phyloP scores from a whole-genome alignment of 225 moss, liverwort and hornwort species.

The Polytrichum formosum region DNA sequence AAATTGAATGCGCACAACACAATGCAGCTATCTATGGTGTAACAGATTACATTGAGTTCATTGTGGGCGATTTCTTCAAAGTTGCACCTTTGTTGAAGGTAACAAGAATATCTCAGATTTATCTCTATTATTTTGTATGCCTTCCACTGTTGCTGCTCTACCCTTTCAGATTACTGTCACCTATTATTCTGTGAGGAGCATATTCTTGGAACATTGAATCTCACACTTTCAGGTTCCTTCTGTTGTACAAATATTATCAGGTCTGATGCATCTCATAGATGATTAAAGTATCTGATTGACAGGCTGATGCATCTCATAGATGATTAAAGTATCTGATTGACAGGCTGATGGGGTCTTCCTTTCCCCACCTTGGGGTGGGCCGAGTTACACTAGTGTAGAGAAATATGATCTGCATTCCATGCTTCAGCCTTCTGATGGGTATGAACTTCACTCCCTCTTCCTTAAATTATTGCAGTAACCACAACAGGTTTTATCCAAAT shows the following conservation, averaged over 20 bases:
- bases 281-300: constrained; percentile 5
- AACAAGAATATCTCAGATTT: background rate
- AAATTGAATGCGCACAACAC: constrained; percentile 77
- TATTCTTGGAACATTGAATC: too few relatives aligned
- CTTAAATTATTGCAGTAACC: background rate
- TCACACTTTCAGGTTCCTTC: too few relatives aligned
- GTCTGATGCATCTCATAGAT: too few relatives aligned
- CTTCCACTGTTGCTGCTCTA: background rate
- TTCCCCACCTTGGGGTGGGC: constrained; percentile 98
- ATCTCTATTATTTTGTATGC: too few relatives aligned
- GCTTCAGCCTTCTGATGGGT: constrained; percentile 94
- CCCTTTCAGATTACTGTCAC: background rate
- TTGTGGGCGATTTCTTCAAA: constrained; percentile 83
- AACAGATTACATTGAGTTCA: constrained; percentile 66
- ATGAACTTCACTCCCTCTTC: constrained; percentile 6
- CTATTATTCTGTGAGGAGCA: too few relatives aligned
- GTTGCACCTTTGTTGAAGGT: constrained; percentile 71
- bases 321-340: background rate
- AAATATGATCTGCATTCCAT: constrained; percentile 84
- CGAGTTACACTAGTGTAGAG: constrained; percentile 54
- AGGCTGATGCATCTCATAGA: constrained; percentile 57
- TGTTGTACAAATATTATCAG: too few relatives aligned
- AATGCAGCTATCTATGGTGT: constrained; percentile 92
- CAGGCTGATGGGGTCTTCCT: constrained; percentile 88
- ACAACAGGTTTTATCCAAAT: background rate